Evolutionary conservation across 352 stramenopile genomes (phyloP).

Genomic region (Phytopythium aichiense): DNA sequence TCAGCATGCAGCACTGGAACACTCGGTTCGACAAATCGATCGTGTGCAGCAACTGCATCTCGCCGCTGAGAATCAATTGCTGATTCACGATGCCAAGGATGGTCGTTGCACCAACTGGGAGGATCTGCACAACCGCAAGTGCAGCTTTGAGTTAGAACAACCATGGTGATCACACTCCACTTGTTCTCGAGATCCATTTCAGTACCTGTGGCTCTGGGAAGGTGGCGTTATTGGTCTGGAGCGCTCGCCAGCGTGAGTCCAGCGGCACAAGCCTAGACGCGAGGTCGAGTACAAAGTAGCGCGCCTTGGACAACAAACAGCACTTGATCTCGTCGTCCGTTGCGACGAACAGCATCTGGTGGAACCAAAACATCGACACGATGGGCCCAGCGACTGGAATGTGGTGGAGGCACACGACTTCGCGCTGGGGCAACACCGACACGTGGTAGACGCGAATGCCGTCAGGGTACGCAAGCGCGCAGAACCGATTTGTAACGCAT

Average conservation of each 20-base stretch:
- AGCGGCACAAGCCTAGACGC: slow-evolving; percentile 27
- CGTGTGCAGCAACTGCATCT: slow-evolving; percentile 40
- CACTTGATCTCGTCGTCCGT: slow-evolving; percentile 60
- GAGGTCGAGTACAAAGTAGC: slow-evolving; percentile 60
- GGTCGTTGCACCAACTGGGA: slow-evolving; percentile 35
- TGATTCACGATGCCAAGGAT: slow-evolving; percentile 46
- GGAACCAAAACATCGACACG: slow-evolving; percentile 53
- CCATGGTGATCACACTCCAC: not conserved
- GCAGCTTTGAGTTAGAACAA: not conserved
- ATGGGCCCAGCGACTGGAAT: slow-evolving; percentile 39
- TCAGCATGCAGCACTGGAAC: slow-evolving; percentile 60
- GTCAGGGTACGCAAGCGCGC: slow-evolving; percentile 49
- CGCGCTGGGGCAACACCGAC: slow-evolving; percentile 11
- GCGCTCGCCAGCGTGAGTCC: slow-evolving; percentile 3
- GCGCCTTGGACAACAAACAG: slow-evolving; percentile 52
- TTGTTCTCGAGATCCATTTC: not conserved
- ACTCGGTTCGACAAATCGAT: slow-evolving; percentile 62
- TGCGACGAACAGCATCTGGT: slow-evolving; percentile 66
- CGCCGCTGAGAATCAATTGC: slow-evolving; percentile 46
- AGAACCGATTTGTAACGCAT: slow-evolving; percentile 33
- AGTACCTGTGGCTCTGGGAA: slow-evolving; percentile 48
- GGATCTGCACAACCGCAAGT: slow-evolving; percentile 18
- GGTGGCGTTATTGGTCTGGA: slow-evolving; percentile 13
- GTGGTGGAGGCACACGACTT: slow-evolving; percentile 46
- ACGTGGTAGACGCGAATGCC: slow-evolving; percentile 51